Conservation (phyloP, 73 alveolate species). For the Paramecium caudatum region DNA sequence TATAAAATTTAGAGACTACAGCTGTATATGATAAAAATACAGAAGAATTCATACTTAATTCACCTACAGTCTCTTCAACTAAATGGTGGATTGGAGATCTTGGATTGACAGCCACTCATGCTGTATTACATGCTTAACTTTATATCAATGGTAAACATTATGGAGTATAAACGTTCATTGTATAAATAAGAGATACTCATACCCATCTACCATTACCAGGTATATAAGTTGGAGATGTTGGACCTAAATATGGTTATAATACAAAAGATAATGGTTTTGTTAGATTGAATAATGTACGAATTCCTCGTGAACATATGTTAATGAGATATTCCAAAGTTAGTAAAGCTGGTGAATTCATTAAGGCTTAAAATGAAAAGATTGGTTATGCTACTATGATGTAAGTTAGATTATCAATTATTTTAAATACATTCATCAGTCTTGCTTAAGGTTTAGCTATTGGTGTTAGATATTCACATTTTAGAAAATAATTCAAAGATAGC, state of each 20-base stretch:
- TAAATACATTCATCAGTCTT: slow-evolving; percentile 74
- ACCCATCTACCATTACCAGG: slow-evolving; percentile 87
- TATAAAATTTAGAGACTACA: slow-evolving; percentile 86
- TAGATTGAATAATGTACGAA: slow-evolving; percentile 85
- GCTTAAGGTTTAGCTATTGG: slow-evolving; percentile 81
- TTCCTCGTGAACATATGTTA: slow-evolving; percentile 90
- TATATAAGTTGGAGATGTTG: slow-evolving; percentile 88
- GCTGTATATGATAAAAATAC: slow-evolving; percentile 87
- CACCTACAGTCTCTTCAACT: slow-evolving; percentile 85
- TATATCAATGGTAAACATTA: slow-evolving; percentile 81
- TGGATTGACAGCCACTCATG: slow-evolving; percentile 85
- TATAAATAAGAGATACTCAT: slow-evolving; percentile 82
- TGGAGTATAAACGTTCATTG: slow-evolving; percentile 85
- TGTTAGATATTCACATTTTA: slow-evolving; percentile 82
- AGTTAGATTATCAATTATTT: slow-evolving; percentile 79
- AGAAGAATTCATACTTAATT: slow-evolving; percentile 81
- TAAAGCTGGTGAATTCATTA: slow-evolving; percentile 80
- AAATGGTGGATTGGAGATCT: slow-evolving; percentile 94
- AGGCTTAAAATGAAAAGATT: slow-evolving; percentile 81
- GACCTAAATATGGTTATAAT: slow-evolving; percentile 88
- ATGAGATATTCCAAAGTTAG: slow-evolving; percentile 86
- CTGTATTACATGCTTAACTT: slow-evolving; percentile 80
- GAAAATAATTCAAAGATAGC: slow-evolving; percentile 85
- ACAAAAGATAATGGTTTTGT: slow-evolving; percentile 94
- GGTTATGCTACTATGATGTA: slow-evolving; percentile 88